Conservation (phyloP, 2,329 filamentous ascomycete genomes). For the Exophiala sp. region DNA sequence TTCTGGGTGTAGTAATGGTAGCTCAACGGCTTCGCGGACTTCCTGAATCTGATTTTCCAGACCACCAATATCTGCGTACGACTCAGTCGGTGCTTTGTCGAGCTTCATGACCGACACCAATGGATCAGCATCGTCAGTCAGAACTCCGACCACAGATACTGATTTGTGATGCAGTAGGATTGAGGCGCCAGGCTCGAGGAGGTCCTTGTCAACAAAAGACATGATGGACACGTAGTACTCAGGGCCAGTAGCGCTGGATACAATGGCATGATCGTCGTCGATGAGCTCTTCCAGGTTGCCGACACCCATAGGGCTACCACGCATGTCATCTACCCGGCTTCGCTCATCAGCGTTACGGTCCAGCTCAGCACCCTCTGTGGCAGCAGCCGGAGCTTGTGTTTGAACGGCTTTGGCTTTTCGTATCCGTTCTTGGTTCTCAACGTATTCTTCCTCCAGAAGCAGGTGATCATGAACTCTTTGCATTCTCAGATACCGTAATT, state of each 20-base stretch:
- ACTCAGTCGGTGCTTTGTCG: conserved; percentile 96
- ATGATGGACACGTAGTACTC: conserved; percentile 99
- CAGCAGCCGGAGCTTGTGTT: conserved; percentile 53
- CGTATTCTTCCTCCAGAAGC: conserved; percentile 94
- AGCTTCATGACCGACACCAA: conserved; percentile 98
- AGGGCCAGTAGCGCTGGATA: conserved; percentile 92
- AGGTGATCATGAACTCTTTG: conserved; percentile 98
- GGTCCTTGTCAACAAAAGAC: conserved; percentile 99
- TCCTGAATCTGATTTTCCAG: conserved; percentile 95
- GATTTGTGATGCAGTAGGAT: conserved; percentile 96
- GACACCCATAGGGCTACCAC: conserved; percentile 97
- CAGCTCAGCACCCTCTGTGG: conserved; percentile 68
- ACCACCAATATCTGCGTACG: conserved; percentile 97
- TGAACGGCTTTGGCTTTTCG: conserved; percentile 84
- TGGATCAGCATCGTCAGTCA: conserved; percentile 94
- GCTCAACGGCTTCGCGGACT: conserved; percentile 92
- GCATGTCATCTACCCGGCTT: conserved; percentile 94
- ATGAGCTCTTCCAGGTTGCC: conserved; percentile 98
- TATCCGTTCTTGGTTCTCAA: conserved; percentile 96
- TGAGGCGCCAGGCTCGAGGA: conserved; percentile 91
- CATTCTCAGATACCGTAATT: conserved; percentile 94
- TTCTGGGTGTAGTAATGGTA: conserved; percentile 91
- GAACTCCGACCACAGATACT: conserved; percentile 92
- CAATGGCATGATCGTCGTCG: conserved; percentile 97
- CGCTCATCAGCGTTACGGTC: conserved; percentile 94